phyloP scores from a whole-genome alignment of 306 rosid species.

The Cicer yamashitae region DNA sequence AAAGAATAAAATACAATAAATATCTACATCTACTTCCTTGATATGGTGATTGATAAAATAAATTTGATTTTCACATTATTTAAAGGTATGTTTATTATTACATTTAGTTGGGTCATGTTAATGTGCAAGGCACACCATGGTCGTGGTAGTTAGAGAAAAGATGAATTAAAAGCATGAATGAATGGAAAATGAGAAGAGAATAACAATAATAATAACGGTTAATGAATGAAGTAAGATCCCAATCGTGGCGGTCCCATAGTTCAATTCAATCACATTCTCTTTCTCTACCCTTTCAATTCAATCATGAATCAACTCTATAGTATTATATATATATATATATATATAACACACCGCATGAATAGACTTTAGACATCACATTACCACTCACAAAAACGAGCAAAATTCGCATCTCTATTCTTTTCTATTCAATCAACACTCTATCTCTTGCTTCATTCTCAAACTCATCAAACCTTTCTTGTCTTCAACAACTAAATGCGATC shows the following conservation, averaged over 20 bases:
- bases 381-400: constrained; percentile 20
- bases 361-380: background rate
- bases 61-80: too few species aligned
- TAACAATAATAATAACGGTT: background rate
- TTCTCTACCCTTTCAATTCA: constrained; percentile 7
- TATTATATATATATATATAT: constrained; percentile 6
- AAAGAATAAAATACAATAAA: too few species aligned
- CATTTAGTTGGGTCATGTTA: constrained; percentile 21
- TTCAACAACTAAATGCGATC: constrained; percentile 60
- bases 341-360: constrained; percentile 17
- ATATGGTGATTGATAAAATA: too few species aligned
- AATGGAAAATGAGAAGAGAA: background rate
- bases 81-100: background rate
- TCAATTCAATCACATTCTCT: constrained; percentile 34
- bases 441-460: constrained; percentile 78
- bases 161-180: background rate
- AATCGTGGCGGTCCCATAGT: too few species aligned
- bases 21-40: too few species aligned
- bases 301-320: background rate
- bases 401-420: constrained; percentile 49
- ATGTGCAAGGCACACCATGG: constrained; percentile 5
- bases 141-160: constrained; percentile 34
- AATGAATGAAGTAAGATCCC: background rate
- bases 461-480: constrained; percentile 54
- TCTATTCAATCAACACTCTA: constrained; percentile 49